Base-by-base conservation (phyloP, 176 grass and related monocot species). In the Aechmea fasciata region DNA sequence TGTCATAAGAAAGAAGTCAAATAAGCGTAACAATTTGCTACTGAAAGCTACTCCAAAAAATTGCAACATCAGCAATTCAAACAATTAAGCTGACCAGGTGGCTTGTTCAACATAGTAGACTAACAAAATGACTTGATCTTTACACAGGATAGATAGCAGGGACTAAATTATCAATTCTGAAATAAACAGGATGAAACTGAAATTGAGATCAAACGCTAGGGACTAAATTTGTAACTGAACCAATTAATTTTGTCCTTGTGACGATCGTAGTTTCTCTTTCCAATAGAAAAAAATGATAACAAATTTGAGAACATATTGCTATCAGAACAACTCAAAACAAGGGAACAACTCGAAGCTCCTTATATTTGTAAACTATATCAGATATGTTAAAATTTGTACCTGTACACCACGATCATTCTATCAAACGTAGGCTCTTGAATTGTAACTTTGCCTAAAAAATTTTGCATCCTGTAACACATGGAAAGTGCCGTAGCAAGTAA, bases 361-460 rank as follows among this genome's bases (percentile, higher is more conserved):
- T 51, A 51, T 59, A 41, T 41, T 41, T 41, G 33, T 41, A 41
- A 41, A 41, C 33, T 7, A 41, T 41, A 41, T 41, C 33, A 41
- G 33, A 8, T 10, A 4, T 5, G 19, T 9, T 4, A 18, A 63
- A 22, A 20, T 41, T 28, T 73, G 24, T 79, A 87, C 81, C 93
- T 90, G 82, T 97, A 97, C 22, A 97, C 84, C 68, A 97, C 83
- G 4, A 87, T 92, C 17, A 97, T 97, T 75, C 89, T 91, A 80
- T 97, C 94, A 83, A 97, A 97, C 71, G 89, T 92, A 79, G 94
- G 94, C 47, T 97, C 94, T 85, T 93, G 82, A 66, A 97, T 93
- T 69, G 84, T 92, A 48, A 92, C 75, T 59, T 81, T 57, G 23
- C 75, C 71, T 52, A 79, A 62, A 19, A 97, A 57, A 83, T 97